phyloP scores from a whole-genome alignment of 2,329 filamentous ascomycete genomes.

The Cladosporium velox region DNA sequence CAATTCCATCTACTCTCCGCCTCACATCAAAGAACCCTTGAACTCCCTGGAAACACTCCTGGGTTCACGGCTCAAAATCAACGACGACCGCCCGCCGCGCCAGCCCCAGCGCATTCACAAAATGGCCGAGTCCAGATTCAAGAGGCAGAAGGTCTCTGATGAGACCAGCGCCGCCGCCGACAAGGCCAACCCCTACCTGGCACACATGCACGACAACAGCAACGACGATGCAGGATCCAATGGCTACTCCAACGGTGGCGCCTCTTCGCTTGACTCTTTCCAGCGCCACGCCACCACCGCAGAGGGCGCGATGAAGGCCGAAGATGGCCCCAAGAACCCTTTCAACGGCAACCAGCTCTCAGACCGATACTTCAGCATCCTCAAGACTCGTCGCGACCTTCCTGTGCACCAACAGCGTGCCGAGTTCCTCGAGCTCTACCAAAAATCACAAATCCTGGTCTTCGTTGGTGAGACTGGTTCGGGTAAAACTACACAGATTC shows the following conservation, averaged over 20 bases:
- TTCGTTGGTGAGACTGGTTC: constrained; percentile 99
- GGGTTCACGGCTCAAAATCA: not conserved
- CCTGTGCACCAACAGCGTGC: constrained; percentile 90
- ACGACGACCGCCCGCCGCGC: not conserved
- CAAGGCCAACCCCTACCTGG: constrained; percentile 80
- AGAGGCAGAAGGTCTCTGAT: constrained; percentile 58
- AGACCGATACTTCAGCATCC: constrained; percentile 83
- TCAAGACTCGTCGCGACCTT: constrained; percentile 78
- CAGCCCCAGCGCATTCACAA: constrained; percentile 12
- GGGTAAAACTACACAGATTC: constrained; percentile 98
- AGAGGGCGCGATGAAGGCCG: constrained; percentile 68
- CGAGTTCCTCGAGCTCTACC: constrained; percentile 91
- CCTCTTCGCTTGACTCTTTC: constrained; percentile 60
- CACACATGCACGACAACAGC: constrained; percentile 73
- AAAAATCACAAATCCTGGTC: constrained; percentile 91
- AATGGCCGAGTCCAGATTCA: constrained; percentile 29
- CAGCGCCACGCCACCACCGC: constrained; percentile 80
- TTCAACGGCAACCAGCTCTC: constrained; percentile 80
- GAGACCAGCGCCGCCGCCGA: constrained; percentile 57
- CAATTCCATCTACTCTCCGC: not conserved
- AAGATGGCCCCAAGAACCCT: constrained; percentile 80
- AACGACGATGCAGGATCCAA: constrained; percentile 39
- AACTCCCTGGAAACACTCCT: not conserved
- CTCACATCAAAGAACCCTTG: not conserved
- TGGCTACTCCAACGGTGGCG: constrained; percentile 33